Percentiles rank a stretch among this genome's conserved stretches.
Conservation (phyloP, 192 early-diverging fungal genomes). For the Linnemannia hyalina region DNA sequence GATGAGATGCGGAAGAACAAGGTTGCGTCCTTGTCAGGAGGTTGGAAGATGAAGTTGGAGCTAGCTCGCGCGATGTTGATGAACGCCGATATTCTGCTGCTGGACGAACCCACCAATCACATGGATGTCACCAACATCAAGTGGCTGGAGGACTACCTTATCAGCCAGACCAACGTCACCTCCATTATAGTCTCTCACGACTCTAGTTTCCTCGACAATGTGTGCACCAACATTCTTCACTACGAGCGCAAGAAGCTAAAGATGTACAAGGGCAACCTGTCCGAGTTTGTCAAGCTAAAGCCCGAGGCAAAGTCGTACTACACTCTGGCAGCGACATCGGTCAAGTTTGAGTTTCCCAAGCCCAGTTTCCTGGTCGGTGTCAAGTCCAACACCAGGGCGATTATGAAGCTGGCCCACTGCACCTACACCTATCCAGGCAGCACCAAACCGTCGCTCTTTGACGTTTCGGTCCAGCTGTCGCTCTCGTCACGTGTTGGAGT, state of each 20-base stretch:
- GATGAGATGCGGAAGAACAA: constrained; percentile 66
- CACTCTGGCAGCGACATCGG: constrained; percentile 74
- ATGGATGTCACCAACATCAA: constrained; percentile 83
- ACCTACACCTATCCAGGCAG: constrained; percentile 84
- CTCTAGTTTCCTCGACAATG: constrained; percentile 83
- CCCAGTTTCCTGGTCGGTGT: constrained; percentile 83
- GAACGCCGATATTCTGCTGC: constrained; percentile 89
- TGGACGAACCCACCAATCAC: constrained; percentile 96
- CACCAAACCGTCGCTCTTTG: constrained; percentile 67
- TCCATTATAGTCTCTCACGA: constrained; percentile 86
- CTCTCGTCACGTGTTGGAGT: constrained; percentile 86
- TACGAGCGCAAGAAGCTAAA: constrained; percentile 83
- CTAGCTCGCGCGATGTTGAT: constrained; percentile 84
- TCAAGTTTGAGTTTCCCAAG: constrained; percentile 83
- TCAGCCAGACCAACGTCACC: constrained; percentile 73
- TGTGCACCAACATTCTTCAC: constrained; percentile 86
- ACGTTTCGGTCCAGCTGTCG: constrained; percentile 76
- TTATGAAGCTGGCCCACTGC: constrained; percentile 80
- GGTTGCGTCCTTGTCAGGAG: constrained; percentile 80
- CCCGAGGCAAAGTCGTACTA: constrained; percentile 86
- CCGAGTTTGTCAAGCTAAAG: constrained; percentile 78
- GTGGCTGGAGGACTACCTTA: constrained; percentile 84
- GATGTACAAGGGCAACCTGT: constrained; percentile 84
- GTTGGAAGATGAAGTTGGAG: constrained; percentile 92
- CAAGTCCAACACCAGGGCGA: constrained; percentile 84